A percentile compares a stretch with the other conserved stretches of the same genome.
Evolutionary conservation across 768 basidiomycete species (phyloP).

Genomic region (Mycena haematopus): DNA sequence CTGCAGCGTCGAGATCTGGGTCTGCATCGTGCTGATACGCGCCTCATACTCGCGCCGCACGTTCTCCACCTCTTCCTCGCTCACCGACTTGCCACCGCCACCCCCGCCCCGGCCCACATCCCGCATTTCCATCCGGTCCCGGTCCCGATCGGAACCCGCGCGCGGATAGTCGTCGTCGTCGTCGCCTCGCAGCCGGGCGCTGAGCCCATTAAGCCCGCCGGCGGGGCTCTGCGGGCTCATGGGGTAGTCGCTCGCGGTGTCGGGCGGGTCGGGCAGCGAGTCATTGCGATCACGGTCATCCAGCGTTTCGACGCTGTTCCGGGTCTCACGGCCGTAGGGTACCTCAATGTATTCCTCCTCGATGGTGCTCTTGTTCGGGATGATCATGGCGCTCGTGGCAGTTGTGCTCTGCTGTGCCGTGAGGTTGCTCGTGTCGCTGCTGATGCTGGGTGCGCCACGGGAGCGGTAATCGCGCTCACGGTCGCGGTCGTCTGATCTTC

Average conservation of each 20-base stretch:
- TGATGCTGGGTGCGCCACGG: slow-evolving; percentile 64
- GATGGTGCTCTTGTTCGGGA: slow-evolving; percentile 95
- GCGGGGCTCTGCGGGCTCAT: slow-evolving; percentile 55
- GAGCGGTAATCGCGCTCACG: slow-evolving; percentile 58
- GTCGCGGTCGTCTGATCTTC: slow-evolving; percentile 55
- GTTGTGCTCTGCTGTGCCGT: slow-evolving; percentile 71
- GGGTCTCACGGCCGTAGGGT: slow-evolving; percentile 78
- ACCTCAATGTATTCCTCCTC: slow-evolving; percentile 97
- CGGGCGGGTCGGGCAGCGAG: slow-evolving; percentile 50
- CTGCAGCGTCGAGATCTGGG: slow-evolving; percentile 72
- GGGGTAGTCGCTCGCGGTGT: slow-evolving; percentile 61
- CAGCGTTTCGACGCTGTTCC: slow-evolving; percentile 65
- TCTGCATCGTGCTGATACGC: slow-evolving; percentile 93
- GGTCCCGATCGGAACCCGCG: slow-evolving; percentile 38
- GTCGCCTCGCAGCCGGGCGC: slow-evolving; percentile 59
- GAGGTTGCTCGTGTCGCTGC: slow-evolving; percentile 54
- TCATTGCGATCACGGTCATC: slow-evolving; percentile 59
- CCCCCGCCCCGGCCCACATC: slow-evolving; percentile 26
- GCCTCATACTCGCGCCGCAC: slow-evolving; percentile 88
- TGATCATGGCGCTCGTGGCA: slow-evolving; percentile 87
- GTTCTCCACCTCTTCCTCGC: slow-evolving; percentile 74
- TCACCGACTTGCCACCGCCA: slow-evolving; percentile 35
- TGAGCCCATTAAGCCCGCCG: slow-evolving; percentile 54
- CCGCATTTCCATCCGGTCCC: slow-evolving; percentile 24
- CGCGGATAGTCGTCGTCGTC: slow-evolving; percentile 65